These are phyloP conservation scores for Clonostachys solani DNA, from an alignment of 2,329 filamentous ascomycete genomes.

Conservation along the genomic window DNA sequence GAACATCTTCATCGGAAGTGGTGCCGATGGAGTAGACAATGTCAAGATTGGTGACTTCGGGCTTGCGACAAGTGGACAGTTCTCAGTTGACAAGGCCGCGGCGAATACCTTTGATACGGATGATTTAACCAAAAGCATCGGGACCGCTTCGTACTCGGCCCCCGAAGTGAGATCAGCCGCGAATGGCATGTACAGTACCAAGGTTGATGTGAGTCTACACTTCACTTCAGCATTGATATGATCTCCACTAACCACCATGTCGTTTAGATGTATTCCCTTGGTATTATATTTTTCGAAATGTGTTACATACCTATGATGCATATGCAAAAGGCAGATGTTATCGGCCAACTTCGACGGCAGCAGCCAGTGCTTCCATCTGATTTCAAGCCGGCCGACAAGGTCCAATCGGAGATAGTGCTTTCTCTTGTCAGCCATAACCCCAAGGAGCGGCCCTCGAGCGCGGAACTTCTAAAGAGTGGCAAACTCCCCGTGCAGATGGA, in stretches of 20 bases:
- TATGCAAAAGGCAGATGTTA: conserved; percentile 59
- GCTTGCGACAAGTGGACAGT: conserved; percentile 83
- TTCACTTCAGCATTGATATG: too few relatives aligned
- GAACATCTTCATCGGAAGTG: conserved; percentile 81
- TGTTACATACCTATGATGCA: conserved; percentile 66
- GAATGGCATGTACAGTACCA: conserved; percentile 78
- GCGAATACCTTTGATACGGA: conserved; percentile 37
- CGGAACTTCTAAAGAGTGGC: conserved; percentile 78
- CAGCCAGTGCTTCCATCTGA: conserved; percentile 66
- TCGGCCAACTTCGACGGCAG: conserved; percentile 65
- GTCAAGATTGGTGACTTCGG: conserved; percentile 98
- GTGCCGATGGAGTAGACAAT: conserved; percentile 72
- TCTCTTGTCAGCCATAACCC: conserved; percentile 80
- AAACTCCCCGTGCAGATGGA: conserved; percentile 90
- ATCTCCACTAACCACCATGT: conserved; percentile 7
- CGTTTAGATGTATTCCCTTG: conserved; percentile 83
- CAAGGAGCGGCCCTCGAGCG: conserved; percentile 75
- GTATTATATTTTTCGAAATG: conserved; percentile 99
- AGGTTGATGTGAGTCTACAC: conserved; percentile 69
- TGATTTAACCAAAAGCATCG: conserved; percentile 68
- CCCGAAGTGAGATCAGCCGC: conserved; percentile 80
- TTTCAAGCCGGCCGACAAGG: conserved; percentile 66
- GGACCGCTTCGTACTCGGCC: conserved; percentile 87
- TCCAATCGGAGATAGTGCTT: conserved; percentile 73
- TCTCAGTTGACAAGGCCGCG: conserved; percentile 53